phyloP scores from a whole-genome alignment of 148 eudicot species.

The Rhododendron ferrugineum region DNA sequence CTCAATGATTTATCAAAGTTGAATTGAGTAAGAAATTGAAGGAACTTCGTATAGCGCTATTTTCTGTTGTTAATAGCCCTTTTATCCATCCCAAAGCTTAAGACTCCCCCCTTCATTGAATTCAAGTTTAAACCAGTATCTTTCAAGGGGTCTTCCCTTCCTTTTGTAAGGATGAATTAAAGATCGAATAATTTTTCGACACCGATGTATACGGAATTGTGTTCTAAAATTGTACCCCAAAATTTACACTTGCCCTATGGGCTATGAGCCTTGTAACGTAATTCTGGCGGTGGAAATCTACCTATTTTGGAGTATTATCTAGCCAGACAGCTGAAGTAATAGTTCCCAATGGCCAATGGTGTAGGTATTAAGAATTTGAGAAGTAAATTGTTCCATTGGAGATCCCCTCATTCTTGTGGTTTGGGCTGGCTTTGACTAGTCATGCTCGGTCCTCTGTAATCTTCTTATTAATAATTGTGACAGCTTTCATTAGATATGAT shows the following conservation, averaged over 20 bases:
- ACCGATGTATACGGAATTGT: not conserved
- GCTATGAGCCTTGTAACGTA: not conserved
- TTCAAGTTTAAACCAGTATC: not conserved
- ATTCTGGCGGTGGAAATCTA: not conserved
- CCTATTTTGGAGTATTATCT: too few species aligned
- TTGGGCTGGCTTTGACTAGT: too few species aligned
- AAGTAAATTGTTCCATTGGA: too few species aligned
- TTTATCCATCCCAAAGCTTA: not conserved
- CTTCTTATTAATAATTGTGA: not conserved
- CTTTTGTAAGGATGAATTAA: not conserved
- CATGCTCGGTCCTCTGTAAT: too few species aligned
- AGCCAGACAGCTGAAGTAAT: not conserved
- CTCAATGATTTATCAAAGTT: not conserved
- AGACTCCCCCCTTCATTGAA: not conserved
- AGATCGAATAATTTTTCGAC: not conserved
- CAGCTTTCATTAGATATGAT: not conserved
- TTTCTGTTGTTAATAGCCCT: not conserved
- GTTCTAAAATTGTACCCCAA: too few species aligned
- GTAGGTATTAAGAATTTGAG: too few species aligned
- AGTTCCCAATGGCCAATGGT: not conserved
- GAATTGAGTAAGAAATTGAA: not conserved
- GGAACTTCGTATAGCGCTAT: not conserved
- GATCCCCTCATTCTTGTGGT: too few species aligned
- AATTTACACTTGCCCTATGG: not conserved
- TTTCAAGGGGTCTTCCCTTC: not conserved